A percentile compares a stretch with the other conserved stretches of the same genome.
Conservation (phyloP, 2,329 filamentous ascomycete genomes). For the Claviceps sp. region DNA sequence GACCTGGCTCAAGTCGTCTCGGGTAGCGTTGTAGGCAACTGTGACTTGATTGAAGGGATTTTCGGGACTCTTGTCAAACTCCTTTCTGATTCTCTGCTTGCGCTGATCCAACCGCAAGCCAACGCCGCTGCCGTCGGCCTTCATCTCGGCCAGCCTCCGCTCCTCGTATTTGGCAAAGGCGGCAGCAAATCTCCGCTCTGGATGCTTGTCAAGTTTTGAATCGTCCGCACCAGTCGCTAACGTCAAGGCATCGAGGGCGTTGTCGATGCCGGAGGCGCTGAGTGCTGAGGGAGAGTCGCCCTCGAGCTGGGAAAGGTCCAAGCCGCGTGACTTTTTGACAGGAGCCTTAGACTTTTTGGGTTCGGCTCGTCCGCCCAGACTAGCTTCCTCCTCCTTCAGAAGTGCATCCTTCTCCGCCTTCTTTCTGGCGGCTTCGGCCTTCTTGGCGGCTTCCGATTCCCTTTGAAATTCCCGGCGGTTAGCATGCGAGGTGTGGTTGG, state of each 20-base stretch:
- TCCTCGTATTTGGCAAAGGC: slow-evolving; percentile 77
- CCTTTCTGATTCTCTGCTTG: slow-evolving; percentile 71
- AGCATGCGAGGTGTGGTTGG: background rate
- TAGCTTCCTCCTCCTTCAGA: slow-evolving; percentile 69
- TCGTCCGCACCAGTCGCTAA: slow-evolving; percentile 42
- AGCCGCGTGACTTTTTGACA: slow-evolving; percentile 55
- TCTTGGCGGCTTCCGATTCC: slow-evolving; percentile 41
- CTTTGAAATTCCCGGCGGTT: slow-evolving; percentile 10
- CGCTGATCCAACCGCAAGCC: slow-evolving; percentile 74
- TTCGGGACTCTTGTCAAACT: slow-evolving; percentile 88
- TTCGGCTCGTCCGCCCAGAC: slow-evolving; percentile 38
- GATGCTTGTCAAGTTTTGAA: slow-evolving; percentile 72
- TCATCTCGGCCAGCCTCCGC: slow-evolving; percentile 70
- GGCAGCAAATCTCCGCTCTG: slow-evolving; percentile 75
- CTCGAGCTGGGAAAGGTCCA: slow-evolving; percentile 67
- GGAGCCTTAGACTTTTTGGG: slow-evolving; percentile 58
- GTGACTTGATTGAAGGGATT: slow-evolving; percentile 88
- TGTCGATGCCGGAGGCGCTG: slow-evolving; percentile 81
- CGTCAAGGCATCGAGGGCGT: slow-evolving; percentile 76
- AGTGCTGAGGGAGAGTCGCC: slow-evolving; percentile 45
- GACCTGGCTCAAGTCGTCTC: slow-evolving; percentile 59
- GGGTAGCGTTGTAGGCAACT: slow-evolving; percentile 62
- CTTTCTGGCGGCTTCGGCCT: slow-evolving; percentile 75
- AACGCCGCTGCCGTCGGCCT: slow-evolving; percentile 57
- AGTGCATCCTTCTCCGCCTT: slow-evolving; percentile 86